phyloP scores from a whole-genome alignment of 164 flowering plant genomes.

The Dillenia turbinata region DNA sequence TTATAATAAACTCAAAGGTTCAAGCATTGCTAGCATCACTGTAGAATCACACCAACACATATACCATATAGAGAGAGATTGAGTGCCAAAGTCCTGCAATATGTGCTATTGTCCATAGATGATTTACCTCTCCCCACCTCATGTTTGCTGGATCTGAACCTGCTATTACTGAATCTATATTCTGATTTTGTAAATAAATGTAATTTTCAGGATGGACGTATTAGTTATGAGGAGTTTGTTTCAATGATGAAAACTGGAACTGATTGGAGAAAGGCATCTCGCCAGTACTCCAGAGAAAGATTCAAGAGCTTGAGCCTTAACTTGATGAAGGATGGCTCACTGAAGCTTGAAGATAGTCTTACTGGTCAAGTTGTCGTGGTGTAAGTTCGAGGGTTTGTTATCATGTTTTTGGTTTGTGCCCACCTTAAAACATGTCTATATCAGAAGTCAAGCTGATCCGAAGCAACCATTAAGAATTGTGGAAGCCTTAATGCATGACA shows the following conservation, averaged over 20 bases:
- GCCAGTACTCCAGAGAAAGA: constrained; percentile 93
- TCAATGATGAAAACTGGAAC: constrained; percentile 99
- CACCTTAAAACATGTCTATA: too few relatives aligned
- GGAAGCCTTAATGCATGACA: too few relatives aligned
- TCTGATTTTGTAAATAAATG: neutral
- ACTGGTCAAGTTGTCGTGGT: constrained; percentile 48
- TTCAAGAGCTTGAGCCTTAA: constrained; percentile 92
- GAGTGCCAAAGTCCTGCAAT: too few relatives aligned
- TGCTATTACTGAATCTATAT: neutral
- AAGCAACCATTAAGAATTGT: too few relatives aligned
- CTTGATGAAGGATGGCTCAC: constrained; percentile 94
- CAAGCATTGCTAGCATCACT: too few relatives aligned
- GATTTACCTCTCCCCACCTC: too few relatives aligned
- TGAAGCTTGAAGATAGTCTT: constrained; percentile 61
- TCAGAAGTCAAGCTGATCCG: too few relatives aligned
- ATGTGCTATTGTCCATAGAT: too few relatives aligned
- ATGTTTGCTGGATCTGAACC: too few relatives aligned
- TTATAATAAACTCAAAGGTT: too few relatives aligned
- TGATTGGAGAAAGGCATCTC: constrained; percentile 98
- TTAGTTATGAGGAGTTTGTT: constrained; percentile 90
- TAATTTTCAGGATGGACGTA: constrained; percentile 67
- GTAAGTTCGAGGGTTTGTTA: constrained; percentile 10
- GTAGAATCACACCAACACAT: too few relatives aligned
- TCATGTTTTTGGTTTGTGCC: constrained; percentile 5
- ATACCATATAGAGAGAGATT: too few relatives aligned